Conservation (phyloP, 164 flowering plant species). For the Magnolia changhungtana region DNA sequence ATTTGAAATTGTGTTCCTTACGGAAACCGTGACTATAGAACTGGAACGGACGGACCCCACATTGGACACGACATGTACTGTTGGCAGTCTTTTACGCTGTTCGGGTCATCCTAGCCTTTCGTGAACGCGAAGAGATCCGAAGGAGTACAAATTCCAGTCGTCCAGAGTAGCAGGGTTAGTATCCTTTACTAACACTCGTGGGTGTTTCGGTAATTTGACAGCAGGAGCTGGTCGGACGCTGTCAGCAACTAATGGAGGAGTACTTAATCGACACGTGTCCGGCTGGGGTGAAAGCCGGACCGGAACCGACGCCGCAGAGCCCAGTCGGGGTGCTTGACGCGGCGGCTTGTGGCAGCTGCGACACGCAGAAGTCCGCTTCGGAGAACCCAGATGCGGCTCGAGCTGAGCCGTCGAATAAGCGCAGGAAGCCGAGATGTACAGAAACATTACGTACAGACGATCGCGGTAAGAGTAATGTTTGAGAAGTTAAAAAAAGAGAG, state of each 20-base stretch:
- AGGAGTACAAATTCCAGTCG: too few species aligned
- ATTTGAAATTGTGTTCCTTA: too few species aligned
- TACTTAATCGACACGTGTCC: constrained; percentile 61
- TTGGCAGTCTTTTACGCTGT: too few species aligned
- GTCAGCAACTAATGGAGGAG: constrained; percentile 65
- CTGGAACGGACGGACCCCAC: too few species aligned
- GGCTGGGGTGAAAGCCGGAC: constrained; percentile 15
- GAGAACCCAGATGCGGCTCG: constrained; percentile 12
- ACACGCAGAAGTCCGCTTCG: constrained; percentile 25
- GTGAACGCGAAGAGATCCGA: too few species aligned
- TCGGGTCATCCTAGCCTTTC: too few species aligned
- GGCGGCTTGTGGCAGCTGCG: constrained; percentile 60
- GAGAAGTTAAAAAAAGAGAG: too few species aligned
- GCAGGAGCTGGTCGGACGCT: constrained; percentile 58
- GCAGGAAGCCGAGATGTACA: constrained; percentile 37
- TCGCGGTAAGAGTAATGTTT: background rate
- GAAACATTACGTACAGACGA: constrained; percentile 23
- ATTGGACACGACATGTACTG: too few species aligned
- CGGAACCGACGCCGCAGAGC: constrained; percentile 35
- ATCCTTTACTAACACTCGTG: too few species aligned
- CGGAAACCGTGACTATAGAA: too few species aligned
- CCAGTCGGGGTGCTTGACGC: constrained; percentile 67
- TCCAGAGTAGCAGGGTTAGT: too few species aligned
- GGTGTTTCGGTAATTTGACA: background rate
- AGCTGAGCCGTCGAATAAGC: constrained; percentile 31